Evolutionary conservation across 352 stramenopile genomes (phyloP).

Genomic region (Thalassiosira gravida): DNA sequence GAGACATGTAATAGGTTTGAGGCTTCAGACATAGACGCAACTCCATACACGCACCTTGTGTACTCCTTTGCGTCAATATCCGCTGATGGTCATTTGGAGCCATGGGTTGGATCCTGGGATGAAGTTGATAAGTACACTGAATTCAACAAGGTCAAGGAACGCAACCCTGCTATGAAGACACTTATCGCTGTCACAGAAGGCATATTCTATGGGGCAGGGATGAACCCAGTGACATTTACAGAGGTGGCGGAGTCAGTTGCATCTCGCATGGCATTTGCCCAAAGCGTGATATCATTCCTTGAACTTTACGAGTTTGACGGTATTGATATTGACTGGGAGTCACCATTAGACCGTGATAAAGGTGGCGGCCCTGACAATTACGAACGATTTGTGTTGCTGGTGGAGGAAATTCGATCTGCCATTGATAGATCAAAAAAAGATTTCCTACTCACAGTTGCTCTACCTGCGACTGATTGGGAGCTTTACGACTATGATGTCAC

Average conservation of each 20-base stretch:
- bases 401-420: conserved; percentile 52
- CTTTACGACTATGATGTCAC: conserved; percentile 60
- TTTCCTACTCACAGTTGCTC: conserved; percentile 43
- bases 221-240: conserved; percentile 58
- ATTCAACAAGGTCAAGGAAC: conserved; percentile 66
- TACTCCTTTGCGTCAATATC: conserved; percentile 68
- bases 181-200: conserved; percentile 60
- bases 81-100: conserved; percentile 54
- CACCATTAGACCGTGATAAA: conserved; percentile 48
- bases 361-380: conserved; percentile 52
- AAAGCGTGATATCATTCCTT: conserved; percentile 59
- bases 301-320: conserved; percentile 67
- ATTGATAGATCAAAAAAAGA: conserved; percentile 47
- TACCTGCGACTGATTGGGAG: conserved; percentile 62
- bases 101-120: conserved; percentile 58
- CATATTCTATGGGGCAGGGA: conserved; percentile 63
- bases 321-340: conserved; percentile 70
- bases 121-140: conserved; percentile 65
- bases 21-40: conserved; percentile 52
- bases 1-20: conserved; percentile 63
- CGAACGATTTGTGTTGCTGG: conserved; percentile 45
- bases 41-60: conserved; percentile 60
- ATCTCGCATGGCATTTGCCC: conserved; percentile 54
- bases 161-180: conserved; percentile 55
- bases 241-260: conserved; percentile 46